Base-by-base conservation (phyloP, 768 basidiomycete genomes). In the Podaxis rugospora region DNA sequence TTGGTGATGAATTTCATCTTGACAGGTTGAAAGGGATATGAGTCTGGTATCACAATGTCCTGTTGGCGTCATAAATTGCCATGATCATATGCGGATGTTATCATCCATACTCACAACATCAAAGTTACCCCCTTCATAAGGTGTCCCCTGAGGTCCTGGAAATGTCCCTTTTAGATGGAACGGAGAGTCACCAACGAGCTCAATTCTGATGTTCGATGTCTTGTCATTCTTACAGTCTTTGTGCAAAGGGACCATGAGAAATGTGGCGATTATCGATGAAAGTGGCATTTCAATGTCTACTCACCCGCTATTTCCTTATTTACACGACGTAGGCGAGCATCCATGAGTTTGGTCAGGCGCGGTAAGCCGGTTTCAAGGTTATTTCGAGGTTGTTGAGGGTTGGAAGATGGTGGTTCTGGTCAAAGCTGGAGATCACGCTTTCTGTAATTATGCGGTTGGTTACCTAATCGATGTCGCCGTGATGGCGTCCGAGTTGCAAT, bases 1-100 rank as follows among this genome's bases (percentile, higher is more conserved):
- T 94, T 94, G 39, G 95, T 98, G 63, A 96, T 87, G 75, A 98
- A 98, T 72, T 95, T 95, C 93, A 98, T 97, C 82, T 98, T 97
- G 57, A 95, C 89, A 0, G 96, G 94, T 70, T 94, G 90, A 72
- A 94, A 93, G 16, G 91, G 92, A 70, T 93, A 93, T 52, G 92
- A 85, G 47, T 94, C 92, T 6, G 95, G 95, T 66, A 98, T 93
- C 18, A 89, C 80, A 65, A 98, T 98, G 70, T 98, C 95, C 92
- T 93, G 67, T 65, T 56, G 44, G 56, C 21, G 50, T 51, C 46
- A 56, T 27, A 57, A 55, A 51, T n/a, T 35, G 65, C 58, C 11
- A 46, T 21, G 50, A 40, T 55, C 56, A 44, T 27, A 50, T 25
- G 37, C 11, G 16, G 16, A 57, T 36, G 55, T 40, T 7, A 14